A percentile compares a stretch with the other conserved stretches of the same genome.
Evolutionary conservation across 106 monocot genomes (phyloP).

Genomic region (Gastrodia elata): DNA sequence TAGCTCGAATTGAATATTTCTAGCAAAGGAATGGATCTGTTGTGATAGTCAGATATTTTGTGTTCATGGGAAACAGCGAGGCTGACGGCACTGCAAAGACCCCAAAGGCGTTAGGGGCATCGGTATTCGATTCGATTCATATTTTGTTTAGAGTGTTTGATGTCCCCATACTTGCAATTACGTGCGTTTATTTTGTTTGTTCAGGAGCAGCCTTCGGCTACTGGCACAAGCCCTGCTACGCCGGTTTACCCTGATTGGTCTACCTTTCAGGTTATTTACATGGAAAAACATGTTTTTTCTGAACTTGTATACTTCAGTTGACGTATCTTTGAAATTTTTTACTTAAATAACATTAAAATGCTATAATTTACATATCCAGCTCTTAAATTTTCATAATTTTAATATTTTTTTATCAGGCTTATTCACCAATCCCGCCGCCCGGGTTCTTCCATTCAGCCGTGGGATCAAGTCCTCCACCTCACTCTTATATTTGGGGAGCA

Average conservation of each 20-base stretch:
- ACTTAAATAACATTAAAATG: too few species aligned
- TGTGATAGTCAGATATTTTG: background rate
- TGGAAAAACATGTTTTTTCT: background rate
- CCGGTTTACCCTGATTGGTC: slow-evolving; percentile 52
- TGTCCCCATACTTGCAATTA: background rate
- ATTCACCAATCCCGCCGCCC: slow-evolving; percentile 71
- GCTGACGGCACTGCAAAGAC: slow-evolving; percentile 32
- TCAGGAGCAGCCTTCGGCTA: slow-evolving; percentile 38
- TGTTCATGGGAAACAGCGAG: slow-evolving; percentile 44
- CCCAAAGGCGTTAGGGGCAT: slow-evolving; percentile 29
- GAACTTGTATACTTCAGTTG: background rate
- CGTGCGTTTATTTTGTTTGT: background rate
- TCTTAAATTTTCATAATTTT: too few species aligned
- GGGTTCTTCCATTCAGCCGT: slow-evolving; percentile 83
- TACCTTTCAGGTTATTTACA: slow-evolving; percentile 34
- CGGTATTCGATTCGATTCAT: slow-evolving; percentile 11
- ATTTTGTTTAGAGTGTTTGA: background rate
- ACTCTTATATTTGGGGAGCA: slow-evolving; percentile 97
- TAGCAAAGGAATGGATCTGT: background rate
- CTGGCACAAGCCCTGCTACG: slow-evolving; percentile 17
- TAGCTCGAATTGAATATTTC: background rate
- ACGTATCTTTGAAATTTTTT: background rate
- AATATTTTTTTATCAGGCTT: slow-evolving; percentile 51
- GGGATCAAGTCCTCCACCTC: slow-evolving; percentile 71
- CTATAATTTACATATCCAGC: too few species aligned